Evolutionary conservation across 352 stramenopile species (phyloP).

Genomic region (Saprolegnia diclina): DNA sequence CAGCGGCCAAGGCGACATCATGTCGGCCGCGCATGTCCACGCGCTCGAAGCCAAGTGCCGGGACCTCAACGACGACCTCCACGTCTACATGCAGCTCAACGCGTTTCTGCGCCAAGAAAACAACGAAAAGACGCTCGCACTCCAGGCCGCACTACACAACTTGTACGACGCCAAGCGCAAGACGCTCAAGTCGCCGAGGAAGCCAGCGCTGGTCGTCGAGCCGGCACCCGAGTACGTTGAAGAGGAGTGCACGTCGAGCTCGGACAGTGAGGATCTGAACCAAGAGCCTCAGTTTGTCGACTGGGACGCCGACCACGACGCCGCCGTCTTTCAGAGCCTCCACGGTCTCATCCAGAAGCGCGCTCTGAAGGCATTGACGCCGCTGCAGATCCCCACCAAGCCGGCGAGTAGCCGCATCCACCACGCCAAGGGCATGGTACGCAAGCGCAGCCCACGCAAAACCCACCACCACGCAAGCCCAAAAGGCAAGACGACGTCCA

Average conservation of each 20-base stretch:
- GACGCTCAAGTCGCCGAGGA: neutral
- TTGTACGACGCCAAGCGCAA: neutral
- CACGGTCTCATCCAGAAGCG: conserved; percentile 11
- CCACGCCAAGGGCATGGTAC: conserved; percentile 1
- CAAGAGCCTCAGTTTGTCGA: neutral
- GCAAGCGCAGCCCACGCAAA: conserved; percentile 3
- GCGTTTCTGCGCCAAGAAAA: conserved; percentile 13
- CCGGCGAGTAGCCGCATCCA: neutral
- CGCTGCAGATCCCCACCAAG: conserved; percentile 1
- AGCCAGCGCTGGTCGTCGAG: neutral
- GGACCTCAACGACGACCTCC: neutral
- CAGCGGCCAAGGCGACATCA: neutral
- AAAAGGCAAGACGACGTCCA: neutral
- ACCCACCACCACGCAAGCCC: neutral
- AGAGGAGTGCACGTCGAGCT: conserved; percentile 10
- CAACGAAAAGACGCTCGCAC: conserved; percentile 9
- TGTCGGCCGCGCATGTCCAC: neutral
- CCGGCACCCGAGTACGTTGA: neutral
- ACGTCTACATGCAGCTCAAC: conserved; percentile 14
- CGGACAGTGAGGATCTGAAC: conserved; percentile 3
- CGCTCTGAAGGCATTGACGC: neutral
- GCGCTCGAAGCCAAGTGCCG: conserved; percentile 2
- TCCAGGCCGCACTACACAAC: neutral
- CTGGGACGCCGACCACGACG: conserved; percentile 4
- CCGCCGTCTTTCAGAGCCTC: conserved; percentile 13